Base-by-base conservation (phyloP, 805 yeast species). In the Scheffersomyces coipomensis region DNA sequence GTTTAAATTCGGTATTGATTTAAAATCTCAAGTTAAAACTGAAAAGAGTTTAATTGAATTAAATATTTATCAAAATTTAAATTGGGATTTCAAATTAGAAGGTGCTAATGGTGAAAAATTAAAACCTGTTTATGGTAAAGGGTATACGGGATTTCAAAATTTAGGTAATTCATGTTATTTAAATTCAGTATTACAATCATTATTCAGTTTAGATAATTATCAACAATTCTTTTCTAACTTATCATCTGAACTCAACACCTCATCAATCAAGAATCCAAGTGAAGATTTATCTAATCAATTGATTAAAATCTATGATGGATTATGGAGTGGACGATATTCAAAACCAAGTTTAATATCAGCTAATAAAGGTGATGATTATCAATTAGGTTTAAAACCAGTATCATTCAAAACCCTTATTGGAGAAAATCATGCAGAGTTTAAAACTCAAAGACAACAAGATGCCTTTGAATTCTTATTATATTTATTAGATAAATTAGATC, bases 131-230 rank as follows among this genome's bases (percentile, higher is more conserved):
- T 80, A 73, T 56, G 99, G 98, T 0, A 68, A 80, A 5, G 86
- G 80, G 0, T 67, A 85, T 23, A 87, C 95, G 0, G 99, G 99
- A 0, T 64, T 93, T 56, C 80, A 85, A 50, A 93, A 93, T 55
- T 65, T 93, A 47, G 99, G 99, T 2, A 93, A 93, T 53, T 84
- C 96, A 0, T 93, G 99, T 63, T 93, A 93, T 56, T 51, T 93
- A 44, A 85, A 89, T 34, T 84, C 96, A 1, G 88, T 81, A 0
- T 44, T 88, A 2, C 99, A 93, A 58, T 69, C 80, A 2, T 60
- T 93, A 33, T 83, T 85, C 47, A 56, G 75, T 34, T 49, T 75
- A 22, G 57, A 64, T 2, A 38, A 58, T 2, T 69, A 63, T 45
- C 40, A 70, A 18, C 64, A 68, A 2, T 61, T 63, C 9, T 73